Base-by-base conservation (phyloP, 1,139 yeast species). In the Wickerhamiella pararugosa region DNA sequence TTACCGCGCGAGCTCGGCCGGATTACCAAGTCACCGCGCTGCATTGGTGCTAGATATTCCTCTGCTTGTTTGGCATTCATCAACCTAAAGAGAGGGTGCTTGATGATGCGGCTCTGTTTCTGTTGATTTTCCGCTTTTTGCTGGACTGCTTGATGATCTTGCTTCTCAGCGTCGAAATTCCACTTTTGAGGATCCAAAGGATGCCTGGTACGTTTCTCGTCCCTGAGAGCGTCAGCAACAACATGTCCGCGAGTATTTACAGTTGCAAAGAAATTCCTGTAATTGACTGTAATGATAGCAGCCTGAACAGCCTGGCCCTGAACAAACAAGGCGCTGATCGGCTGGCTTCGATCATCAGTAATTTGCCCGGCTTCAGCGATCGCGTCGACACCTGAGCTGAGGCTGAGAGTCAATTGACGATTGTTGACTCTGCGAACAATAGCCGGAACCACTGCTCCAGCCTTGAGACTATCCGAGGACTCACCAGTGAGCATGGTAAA, bases 401-500 rank as follows among this genome's bases (percentile, higher is more conserved):
- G 79, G 6, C 71, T 62, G 32, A 79, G 86, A 45, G 73, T 64
- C 41, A 72, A 57, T 50, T 66, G 69, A 42, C 69, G 63, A 42
- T 69, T 68, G 39, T 65, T 66, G 21, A 71, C 70, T 45, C 69
- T 66, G 47, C 73, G 71, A 29, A 84, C 66, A 27, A 76, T 73
- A 8, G 82, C 92, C 1, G 97, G 92, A 25, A 84, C 76, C 39
- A 87, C 71, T n/a, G 74, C 63, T 30, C 90, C 92, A 41, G 71
- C 69, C 45, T 71, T 69, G 60, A 86, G 75, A 0, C 84, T 65
- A 42, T 75, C 77, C 6, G 68, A 65, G 2, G 86, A 74, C 60
- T 87, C 97, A 44, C 95, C 94, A 0, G 98, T 86, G 49, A 90
- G 70, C 73, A 84, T 76, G 45, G 80, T 79, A 69, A 90, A 92